Base-by-base conservation (phyloP, 805 yeast genomes). In the Nakazawaea peltata region DNA sequence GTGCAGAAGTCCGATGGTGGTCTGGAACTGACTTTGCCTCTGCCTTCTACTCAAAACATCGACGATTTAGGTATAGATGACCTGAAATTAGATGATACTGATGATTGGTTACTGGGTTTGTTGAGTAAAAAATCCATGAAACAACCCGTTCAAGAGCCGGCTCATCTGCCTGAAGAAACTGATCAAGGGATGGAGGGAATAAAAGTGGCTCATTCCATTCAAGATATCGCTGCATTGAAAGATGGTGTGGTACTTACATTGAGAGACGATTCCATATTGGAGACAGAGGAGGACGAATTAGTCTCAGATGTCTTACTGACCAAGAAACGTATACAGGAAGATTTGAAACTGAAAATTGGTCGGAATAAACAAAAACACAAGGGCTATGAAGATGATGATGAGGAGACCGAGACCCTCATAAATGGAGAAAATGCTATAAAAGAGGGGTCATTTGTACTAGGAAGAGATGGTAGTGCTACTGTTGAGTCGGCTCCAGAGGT, bases 241-340 rank as follows among this genome's bases (percentile, higher is more conserved):
- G 44, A 56, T n/a, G 61, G 64, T 5, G 71, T 63, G 1, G 59
- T 80, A 3, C 56, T 82, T 34, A 81, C 87, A 0, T 57, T 81
- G 33, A 67, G 73, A 32, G 84, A 77, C 43, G 44, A 51, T n/a
- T 53, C 55, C 16, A 41, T 70, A 12, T 43, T 63, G 12, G 52
- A 52, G 26, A 51, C 45, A 2, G 59, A 55, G 23, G 69, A 58
- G 22, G 59, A 56, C 17, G 59, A 53, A 42, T 58, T 77, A 21
- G 61, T 51, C 19, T 63, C 73, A 34, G 69, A 63, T n/a, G 52
- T 45, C 23, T 36, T 53, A 28, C 59, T 54, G 39, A 51, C 58
- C n/a, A 46, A 55, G 35, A 44, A 54, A 18, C 53, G 54, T 17
- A 34, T 59, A 8, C 45, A 50, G 26, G 62, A 61, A 5, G 22